Conservation (phyloP, 2,329 filamentous ascomycete genomes). For the Emergomyces africanus region DNA sequence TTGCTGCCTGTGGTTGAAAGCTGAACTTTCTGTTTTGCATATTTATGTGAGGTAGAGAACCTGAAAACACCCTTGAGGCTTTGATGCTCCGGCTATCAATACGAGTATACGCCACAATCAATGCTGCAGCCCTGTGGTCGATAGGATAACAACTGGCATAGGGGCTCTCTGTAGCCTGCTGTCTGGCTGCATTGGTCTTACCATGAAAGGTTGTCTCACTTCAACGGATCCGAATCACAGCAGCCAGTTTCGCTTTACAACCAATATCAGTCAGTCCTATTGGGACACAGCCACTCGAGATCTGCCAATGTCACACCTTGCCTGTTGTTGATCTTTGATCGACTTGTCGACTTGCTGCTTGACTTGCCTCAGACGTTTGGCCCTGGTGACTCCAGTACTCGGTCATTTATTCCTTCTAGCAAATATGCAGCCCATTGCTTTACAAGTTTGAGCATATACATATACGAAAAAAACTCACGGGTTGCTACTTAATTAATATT, state of each 20-base stretch:
- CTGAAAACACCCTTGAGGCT: neutral
- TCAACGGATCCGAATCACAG: neutral
- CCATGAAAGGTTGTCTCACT: neutral
- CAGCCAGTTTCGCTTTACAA: neutral
- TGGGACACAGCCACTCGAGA: neutral
- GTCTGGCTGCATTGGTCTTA: neutral
- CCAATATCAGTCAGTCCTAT: neutral
- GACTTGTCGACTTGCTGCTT: neutral
- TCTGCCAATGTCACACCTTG: neutral
- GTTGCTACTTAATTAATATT: neutral
- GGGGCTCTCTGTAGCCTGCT: neutral
- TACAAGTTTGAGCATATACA: neutral
- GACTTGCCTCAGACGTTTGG: neutral
- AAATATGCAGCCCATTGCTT: neutral
- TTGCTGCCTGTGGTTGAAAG: neutral
- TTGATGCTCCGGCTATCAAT: neutral
- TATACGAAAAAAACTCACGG: neutral
- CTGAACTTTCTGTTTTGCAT: neutral
- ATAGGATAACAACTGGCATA: neutral
- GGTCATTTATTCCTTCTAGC: neutral
- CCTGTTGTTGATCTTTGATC: neutral
- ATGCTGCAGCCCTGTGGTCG: neutral
- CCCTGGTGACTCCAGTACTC: neutral
- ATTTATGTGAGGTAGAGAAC: neutral
- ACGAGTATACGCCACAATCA: neutral